Base-by-base conservation (phyloP, 1,284 basidiomycete species). In the Earliella scabrosa region DNA sequence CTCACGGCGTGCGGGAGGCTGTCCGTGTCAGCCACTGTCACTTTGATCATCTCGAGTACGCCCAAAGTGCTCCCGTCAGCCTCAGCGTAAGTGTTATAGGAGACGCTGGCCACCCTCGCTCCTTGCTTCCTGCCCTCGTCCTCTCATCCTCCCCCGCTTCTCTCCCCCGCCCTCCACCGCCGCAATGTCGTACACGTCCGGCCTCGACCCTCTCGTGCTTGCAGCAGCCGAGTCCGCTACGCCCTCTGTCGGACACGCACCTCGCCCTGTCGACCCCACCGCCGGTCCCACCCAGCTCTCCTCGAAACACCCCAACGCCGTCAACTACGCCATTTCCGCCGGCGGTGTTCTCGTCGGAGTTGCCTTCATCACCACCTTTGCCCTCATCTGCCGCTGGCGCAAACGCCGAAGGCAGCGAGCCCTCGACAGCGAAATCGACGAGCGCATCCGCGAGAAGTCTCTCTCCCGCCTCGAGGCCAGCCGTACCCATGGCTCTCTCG, bases 251-350 rank as follows among this genome's bases (percentile, higher is more conserved):
- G 43, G 11, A 27, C 43, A 45, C 20, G 43, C 43, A 1, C 26
- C 43, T 31, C 43, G 16, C 43, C 43, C 43, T 8, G 23, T 40
- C 34, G 43, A 50, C 20, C 50, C 54, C 9, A 47, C 51, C 38
- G 38, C 51, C 0, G 46, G 46, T 16, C 52, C 56, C 9, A 47
- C 35, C 4, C 47, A 56, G 18, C 47, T 52, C 29, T 53, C 50
- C 29, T 32, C 41, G 43, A 45, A 52, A 27, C 54, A 60, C 23
- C 43, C 58, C 32, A 50, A 58, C 49, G 51, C 55, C 27, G 52
- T 61, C 36, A 61, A 61, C 47, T 61, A 54, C n/a, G 52, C 59
- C 29, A 56, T 61, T 39, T 61, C 55, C 2, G 50, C 56, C 7
- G 59, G 52, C 32, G 50, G 45, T 18, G 53, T 61, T 23, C 55